phyloP scores from a whole-genome alignment of 208 protist genomes.

The Crithidia bombi region DNA sequence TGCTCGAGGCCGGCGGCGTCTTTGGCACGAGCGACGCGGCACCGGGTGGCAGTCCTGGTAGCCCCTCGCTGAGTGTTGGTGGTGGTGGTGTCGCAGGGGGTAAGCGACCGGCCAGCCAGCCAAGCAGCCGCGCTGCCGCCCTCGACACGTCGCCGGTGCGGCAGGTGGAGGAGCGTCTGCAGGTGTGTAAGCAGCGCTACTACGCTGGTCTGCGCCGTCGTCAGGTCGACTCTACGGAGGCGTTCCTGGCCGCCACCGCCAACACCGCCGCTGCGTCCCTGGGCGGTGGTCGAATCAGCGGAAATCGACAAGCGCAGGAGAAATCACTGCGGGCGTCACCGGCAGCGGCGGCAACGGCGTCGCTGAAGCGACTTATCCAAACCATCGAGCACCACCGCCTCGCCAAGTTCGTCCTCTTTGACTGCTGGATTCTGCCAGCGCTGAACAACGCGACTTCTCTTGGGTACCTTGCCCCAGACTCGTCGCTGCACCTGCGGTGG shows the following conservation, averaged over 20 bases:
- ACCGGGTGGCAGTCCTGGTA: neutral
- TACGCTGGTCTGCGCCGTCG: conserved; percentile 19
- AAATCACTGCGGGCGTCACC: conserved; percentile 21
- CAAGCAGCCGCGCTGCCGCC: neutral
- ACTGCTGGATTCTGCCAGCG: conserved; percentile 86
- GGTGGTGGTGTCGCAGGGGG: neutral
- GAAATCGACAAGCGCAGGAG: conserved; percentile 55
- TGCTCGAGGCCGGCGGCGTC: conserved; percentile 40
- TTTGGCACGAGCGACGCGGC: neutral
- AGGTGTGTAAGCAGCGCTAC: conserved; percentile 37
- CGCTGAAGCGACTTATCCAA: conserved; percentile 53
- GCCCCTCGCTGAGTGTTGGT: neutral
- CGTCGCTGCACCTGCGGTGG: conserved; percentile 81
- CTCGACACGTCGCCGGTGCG: conserved; percentile 10
- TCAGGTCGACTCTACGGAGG: conserved; percentile 1
- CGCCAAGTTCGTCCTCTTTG: conserved; percentile 88
- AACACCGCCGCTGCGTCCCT: neutral
- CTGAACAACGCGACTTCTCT: conserved; percentile 76
- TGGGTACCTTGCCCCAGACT: conserved; percentile 70
- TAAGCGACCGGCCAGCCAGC: neutral
- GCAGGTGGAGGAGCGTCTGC: conserved; percentile 28
- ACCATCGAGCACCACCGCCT: conserved; percentile 80
- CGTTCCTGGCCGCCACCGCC: neutral
- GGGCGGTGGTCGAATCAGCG: conserved; percentile 17
- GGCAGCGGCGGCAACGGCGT: conserved; percentile 27